Base-by-base conservation (phyloP, 352 stramenopile species). In the Globisporangium parvum region DNA sequence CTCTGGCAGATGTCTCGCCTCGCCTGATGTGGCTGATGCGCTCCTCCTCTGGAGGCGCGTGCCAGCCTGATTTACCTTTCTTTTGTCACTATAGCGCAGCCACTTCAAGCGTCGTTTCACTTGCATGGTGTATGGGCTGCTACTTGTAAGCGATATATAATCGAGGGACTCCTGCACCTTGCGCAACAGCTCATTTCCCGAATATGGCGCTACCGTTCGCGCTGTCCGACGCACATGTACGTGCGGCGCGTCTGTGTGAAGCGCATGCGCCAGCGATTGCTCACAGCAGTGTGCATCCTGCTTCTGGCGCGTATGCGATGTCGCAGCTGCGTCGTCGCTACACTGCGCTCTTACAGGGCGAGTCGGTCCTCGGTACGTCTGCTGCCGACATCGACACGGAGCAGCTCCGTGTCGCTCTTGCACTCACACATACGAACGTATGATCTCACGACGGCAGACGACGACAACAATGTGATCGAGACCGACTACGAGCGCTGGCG, bases 401-500 rank as follows among this genome's bases (percentile, higher is more conserved):
- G 6, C 31, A 12, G 31, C 31, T 37, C 10, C 10, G 1, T 37
- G 31, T n/a, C 17, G n/a, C n/a, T n/a, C 39, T 0, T 18, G 15
- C 39, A n/a, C 5, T 44, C 39, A 18, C 39, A 44, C 39, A 24
- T 0, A 62, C n/a, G n/a, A n/a, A n/a, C n/a, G 35, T 1, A 2
- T n/a, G 18, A 31, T 2, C 6, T 42, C 6, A 0, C 39, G 1
- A 8, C 12, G 51, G 20, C 28, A 83, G 73, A 87, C 47, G 68
- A 66, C 12, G 24, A 67, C 8, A 64, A 70, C 40, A 59, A 52
- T 21, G 37, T 64, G 26, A 63, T 89, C n/a, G 73, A 81, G 6
- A 69, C 73, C 5, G 70, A 80, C 40, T 94, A 91, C 58, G 77
- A 82, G 37, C 80, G 83, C 33, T 90, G 85, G 71, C 77, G 81